phyloP scores from a whole-genome alignment of 495 filamentous ascomycete species.

The Xylaria sp. region DNA sequence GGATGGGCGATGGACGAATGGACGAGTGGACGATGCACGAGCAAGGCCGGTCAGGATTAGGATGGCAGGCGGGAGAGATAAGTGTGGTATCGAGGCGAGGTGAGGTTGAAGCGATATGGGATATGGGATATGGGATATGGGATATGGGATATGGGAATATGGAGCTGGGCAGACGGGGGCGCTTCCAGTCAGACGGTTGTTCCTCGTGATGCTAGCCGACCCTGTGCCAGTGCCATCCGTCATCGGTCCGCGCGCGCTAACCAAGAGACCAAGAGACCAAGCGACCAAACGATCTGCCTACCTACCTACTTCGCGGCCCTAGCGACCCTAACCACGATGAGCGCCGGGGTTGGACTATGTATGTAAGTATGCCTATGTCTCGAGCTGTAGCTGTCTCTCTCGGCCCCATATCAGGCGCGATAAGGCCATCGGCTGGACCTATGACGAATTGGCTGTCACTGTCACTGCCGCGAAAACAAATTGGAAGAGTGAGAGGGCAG shows the following conservation, averaged over 20 bases:
- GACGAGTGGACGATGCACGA: conserved; percentile 2
- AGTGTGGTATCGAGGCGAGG: background rate
- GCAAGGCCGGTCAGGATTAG: background rate
- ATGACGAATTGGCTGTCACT: conserved; percentile 24
- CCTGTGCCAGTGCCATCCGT: conserved; percentile 47
- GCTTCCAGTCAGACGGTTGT: conserved; percentile 34
- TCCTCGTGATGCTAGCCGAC: conserved; percentile 42
- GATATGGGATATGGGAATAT: conserved; percentile 9
- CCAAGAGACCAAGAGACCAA: no score
- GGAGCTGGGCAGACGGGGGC: conserved; percentile 17
- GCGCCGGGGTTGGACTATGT: background rate
- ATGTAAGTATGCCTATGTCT: background rate
- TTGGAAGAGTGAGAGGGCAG: no score
- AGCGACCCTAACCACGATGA: conserved; percentile 7
- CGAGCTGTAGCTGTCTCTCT: background rate
- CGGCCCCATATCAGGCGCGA: conserved; percentile 8
- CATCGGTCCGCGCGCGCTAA: conserved; percentile 43
- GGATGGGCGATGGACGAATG: conserved; percentile 1
- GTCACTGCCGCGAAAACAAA: background rate
- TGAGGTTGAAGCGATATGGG: conserved; percentile 21
- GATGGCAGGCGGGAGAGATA: background rate
- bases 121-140: conserved; percentile 16
- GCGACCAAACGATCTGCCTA: no score
- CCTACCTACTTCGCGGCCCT: no score
- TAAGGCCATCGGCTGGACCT: conserved; percentile 20